These are phyloP conservation scores for Elasticomyces elasticus DNA, from an alignment of 495 filamentous ascomycete species.

Conservation along the genomic window DNA sequence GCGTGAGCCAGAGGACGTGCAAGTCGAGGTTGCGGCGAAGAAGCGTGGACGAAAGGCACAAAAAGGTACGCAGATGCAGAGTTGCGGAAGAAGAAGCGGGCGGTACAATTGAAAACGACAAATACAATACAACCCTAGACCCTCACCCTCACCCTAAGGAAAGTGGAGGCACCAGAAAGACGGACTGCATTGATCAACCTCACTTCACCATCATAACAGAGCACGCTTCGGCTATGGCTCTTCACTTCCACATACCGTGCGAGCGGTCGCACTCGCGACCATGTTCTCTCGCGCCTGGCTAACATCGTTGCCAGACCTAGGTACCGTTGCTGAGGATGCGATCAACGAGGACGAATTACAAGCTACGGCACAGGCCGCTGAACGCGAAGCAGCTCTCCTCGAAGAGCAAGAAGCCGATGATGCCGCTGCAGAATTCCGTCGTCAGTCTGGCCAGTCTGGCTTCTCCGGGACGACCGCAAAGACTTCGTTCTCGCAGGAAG, in stretches of 20 bases:
- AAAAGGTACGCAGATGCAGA: neutral
- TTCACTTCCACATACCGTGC: no score
- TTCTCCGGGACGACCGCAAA: constrained; percentile 37
- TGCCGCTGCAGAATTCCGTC: no score
- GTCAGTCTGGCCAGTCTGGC: constrained; percentile 30
- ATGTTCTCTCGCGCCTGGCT: constrained; percentile 1
- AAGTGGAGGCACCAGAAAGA: no score
- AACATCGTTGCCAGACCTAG: constrained; percentile 26
- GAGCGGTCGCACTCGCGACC: neutral
- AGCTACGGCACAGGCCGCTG: neutral
- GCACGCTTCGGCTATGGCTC: neutral
- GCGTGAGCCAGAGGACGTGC: constrained; percentile 4
- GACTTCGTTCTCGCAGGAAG: constrained; percentile 31
- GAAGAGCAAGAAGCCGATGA: neutral
- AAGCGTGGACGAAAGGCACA: neutral
- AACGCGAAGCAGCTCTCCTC: constrained; percentile 10
- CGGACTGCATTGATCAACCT: neutral
- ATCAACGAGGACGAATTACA: constrained; percentile 7
- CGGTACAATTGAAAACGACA: no score
- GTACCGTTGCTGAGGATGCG: constrained; percentile 29
- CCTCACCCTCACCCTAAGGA: neutral
- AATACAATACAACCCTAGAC: neutral
- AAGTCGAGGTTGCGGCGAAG: neutral
- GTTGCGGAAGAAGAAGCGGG: neutral
- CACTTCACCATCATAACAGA: neutral